These are phyloP conservation scores for Onygenales sp. DNA, from an alignment of 2,329 filamentous ascomycete species.

Conservation along the genomic window DNA sequence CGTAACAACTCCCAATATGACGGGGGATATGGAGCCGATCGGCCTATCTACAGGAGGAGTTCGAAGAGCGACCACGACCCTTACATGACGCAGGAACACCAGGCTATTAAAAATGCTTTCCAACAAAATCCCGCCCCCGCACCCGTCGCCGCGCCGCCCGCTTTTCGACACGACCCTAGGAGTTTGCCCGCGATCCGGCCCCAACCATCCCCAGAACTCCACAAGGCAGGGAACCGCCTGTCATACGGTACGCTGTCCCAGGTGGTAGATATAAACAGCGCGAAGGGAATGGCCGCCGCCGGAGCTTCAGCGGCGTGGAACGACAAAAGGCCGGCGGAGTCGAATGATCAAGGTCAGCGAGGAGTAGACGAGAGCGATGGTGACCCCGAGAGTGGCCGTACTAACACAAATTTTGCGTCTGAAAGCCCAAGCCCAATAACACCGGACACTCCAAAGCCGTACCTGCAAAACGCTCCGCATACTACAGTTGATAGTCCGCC, in stretches of 20 bases:
- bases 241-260: constrained; percentile 74
- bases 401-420: constrained; percentile 16
- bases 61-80: constrained; percentile 27
- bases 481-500: not conserved
- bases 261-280: constrained; percentile 59
- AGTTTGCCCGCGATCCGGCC: constrained; percentile 60
- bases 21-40: constrained; percentile 15
- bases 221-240: constrained; percentile 72
- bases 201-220: constrained; percentile 65
- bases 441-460: constrained; percentile 2
- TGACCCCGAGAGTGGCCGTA: constrained; percentile 22
- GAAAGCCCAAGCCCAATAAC: constrained; percentile 7
- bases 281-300: constrained; percentile 31
- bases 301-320: constrained; percentile 33
- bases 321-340: constrained; percentile 19
- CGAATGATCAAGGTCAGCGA: constrained; percentile 28
- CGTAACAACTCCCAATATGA: constrained; percentile 22
- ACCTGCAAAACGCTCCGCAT: not conserved
- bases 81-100: constrained; percentile 14
- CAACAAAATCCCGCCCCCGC: constrained; percentile 54
- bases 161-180: constrained; percentile 66
- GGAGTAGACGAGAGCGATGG: constrained; percentile 28
- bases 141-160: constrained; percentile 68
- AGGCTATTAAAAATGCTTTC: constrained; percentile 26
- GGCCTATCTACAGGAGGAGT: constrained; percentile 28